phyloP scores from a whole-genome alignment of 2,329 filamentous ascomycete genomes.

The Aschersonia sp. region DNA sequence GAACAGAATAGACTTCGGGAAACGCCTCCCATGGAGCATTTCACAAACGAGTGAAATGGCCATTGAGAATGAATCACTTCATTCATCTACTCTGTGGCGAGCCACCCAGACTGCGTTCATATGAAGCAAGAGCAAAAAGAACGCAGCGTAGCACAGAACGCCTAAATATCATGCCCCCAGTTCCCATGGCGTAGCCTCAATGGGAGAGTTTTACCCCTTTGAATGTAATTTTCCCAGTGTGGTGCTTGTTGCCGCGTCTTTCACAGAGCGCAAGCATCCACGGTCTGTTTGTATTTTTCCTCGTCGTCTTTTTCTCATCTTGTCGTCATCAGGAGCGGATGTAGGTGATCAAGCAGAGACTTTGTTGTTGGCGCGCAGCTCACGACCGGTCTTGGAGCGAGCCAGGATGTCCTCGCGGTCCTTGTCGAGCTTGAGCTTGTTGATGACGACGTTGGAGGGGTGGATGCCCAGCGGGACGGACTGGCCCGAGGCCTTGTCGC shows the following conservation, averaged over 20 bases:
- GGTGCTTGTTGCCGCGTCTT: no score
- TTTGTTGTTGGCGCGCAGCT: conserved; percentile 60
- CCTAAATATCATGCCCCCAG: conserved; percentile 16
- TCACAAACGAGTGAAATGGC: conserved; percentile 58
- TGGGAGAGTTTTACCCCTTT: conserved; percentile 1
- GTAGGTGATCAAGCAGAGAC: conserved; percentile 32
- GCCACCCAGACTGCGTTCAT: conserved; percentile 11
- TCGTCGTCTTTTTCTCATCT: conserved; percentile 7
- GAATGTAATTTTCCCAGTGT: conserved; percentile 7
- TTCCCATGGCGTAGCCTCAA: background rate
- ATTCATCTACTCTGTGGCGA: conserved; percentile 26
- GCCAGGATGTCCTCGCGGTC: conserved; percentile 80
- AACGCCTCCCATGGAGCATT: conserved; percentile 62
- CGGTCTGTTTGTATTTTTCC: conserved; percentile 1
- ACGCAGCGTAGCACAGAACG: conserved; percentile 18
- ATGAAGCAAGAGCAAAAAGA: conserved; percentile 5
- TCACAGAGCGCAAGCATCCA: no score
- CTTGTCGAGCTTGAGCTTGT: conserved; percentile 97
- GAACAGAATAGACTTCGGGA: conserved; percentile 42
- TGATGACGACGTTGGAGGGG: conserved; percentile 95
- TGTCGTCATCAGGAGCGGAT: conserved; percentile 1
- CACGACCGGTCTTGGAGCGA: conserved; percentile 68
- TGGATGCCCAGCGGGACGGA: conserved; percentile 87
- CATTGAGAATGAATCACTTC: conserved; percentile 44
- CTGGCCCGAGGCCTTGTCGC: conserved; percentile 96